These are phyloP conservation scores for Starmerella tilneyi DNA, from an alignment of 805 yeast genomes.

Conservation along the genomic window DNA sequence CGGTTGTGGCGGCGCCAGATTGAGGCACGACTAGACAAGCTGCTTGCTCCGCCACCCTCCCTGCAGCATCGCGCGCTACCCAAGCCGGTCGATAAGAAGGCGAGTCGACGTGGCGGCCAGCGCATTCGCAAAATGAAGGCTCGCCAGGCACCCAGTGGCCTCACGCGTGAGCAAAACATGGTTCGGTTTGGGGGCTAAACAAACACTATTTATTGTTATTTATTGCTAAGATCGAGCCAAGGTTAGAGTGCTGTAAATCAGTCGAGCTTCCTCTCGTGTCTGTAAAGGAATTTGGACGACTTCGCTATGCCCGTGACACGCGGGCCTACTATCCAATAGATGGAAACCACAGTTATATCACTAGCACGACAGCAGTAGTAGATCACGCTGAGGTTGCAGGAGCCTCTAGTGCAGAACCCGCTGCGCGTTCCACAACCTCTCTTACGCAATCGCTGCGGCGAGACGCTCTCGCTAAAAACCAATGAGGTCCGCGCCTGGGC, in stretches of 20 bases:
- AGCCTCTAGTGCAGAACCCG: too few species aligned
- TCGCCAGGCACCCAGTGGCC: constrained; percentile 67
- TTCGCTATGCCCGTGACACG: too few species aligned
- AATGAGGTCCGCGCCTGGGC: constrained; percentile 36
- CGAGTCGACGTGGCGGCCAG: constrained; percentile 80
- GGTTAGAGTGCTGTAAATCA: too few species aligned
- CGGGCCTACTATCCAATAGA: too few species aligned
- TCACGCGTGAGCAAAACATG: constrained; percentile 73
- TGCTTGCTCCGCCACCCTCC: constrained; percentile 67
- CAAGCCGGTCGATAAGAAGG: constrained; percentile 60
- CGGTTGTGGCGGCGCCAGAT: constrained; percentile 50
- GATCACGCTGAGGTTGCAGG: too few species aligned
- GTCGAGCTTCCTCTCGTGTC: too few species aligned
- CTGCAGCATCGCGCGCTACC: constrained; percentile 55
- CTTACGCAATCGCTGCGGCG: too few species aligned
- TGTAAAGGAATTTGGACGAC: too few species aligned
- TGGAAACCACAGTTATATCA: too few species aligned
- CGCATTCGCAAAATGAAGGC: constrained; percentile 71
- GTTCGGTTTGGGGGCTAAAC: constrained; percentile 55
- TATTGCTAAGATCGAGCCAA: background rate
- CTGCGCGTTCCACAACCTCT: too few species aligned
- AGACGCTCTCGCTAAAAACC: too few species aligned
- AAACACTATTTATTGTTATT: background rate
- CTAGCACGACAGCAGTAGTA: too few species aligned
- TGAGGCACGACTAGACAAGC: constrained; percentile 51